A percentile compares a stretch with the other conserved stretches of the same genome.
Evolutionary conservation across 805 yeast genomes (phyloP).

Genomic region (Spathaspora passalidarum): DNA sequence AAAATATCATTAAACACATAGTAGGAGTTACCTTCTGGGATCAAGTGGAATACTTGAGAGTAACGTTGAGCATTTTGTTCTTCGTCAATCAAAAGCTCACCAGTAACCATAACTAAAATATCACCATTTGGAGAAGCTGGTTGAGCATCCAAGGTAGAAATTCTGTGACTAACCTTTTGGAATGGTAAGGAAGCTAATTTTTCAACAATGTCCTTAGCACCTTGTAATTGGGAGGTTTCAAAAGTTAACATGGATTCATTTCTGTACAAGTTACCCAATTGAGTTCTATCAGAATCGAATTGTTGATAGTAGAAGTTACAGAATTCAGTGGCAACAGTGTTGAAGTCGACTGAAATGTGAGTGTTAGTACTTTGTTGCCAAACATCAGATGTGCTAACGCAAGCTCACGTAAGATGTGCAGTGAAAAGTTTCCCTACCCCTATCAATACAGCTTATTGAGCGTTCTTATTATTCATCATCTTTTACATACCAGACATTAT

Average conservation of each 20-base stretch:
- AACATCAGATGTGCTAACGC: neutral
- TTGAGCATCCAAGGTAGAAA: conserved; percentile 95
- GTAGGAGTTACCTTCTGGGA: conserved; percentile 88
- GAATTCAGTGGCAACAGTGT: conserved; percentile 66
- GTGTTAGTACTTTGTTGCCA: neutral
- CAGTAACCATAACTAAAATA: conserved; percentile 96
- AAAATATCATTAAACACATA: conserved; percentile 95
- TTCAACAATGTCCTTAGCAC: conserved; percentile 89
- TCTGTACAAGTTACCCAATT: conserved; percentile 90
- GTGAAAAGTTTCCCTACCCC: too few relatives aligned
- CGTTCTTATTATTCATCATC: too few relatives aligned
- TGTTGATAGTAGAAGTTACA: conserved; percentile 93
- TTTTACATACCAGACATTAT: conserved; percentile 29
- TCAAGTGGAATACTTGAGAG: conserved; percentile 95
- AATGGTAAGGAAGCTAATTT: conserved; percentile 87
- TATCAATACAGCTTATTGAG: too few relatives aligned
- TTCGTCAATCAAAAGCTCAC: conserved; percentile 88
- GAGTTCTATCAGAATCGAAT: conserved; percentile 89
- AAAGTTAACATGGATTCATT: conserved; percentile 97
- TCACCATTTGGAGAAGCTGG: conserved; percentile 93
- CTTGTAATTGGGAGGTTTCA: conserved; percentile 92
- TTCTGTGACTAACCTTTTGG: conserved; percentile 88
- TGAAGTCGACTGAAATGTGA: conserved; percentile 36
- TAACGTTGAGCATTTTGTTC: conserved; percentile 95
- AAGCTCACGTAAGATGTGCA: too few relatives aligned